A percentile compares a stretch with the other conserved stretches of the same genome.
Evolutionary conservation across 2,329 filamentous ascomycete species (phyloP).

Genomic region (Esteya vermicola): DNA sequence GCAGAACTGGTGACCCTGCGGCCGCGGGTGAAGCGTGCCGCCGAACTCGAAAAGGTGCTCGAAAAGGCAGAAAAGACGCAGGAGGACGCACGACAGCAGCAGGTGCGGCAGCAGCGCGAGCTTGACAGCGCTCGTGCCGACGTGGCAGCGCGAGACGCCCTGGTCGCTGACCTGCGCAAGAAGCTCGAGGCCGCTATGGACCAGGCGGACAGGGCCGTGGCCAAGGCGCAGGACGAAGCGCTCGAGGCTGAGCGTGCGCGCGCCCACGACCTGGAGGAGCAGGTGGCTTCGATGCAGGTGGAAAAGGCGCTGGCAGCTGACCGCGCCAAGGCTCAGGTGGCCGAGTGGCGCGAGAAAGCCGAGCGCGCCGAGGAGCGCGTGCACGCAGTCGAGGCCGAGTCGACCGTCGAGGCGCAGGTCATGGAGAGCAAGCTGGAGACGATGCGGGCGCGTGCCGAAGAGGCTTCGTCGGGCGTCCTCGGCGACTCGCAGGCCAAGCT

Average conservation of each 20-base stretch:
- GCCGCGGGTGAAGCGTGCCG: conserved; percentile 31
- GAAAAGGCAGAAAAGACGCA: conserved; percentile 38
- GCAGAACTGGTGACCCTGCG: conserved; percentile 33
- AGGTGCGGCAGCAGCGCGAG: conserved; percentile 33
- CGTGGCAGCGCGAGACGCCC: conserved; percentile 45
- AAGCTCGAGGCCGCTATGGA: conserved; percentile 56
- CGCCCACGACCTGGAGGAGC: conserved; percentile 38
- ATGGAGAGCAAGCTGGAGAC: conserved; percentile 85
- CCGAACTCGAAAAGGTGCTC: conserved; percentile 41
- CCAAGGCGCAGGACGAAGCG: conserved; percentile 51
- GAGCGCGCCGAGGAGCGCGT: conserved; percentile 59
- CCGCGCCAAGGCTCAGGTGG: conserved; percentile 48
- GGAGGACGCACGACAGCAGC: conserved; percentile 23
- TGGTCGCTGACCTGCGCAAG: conserved; percentile 52
- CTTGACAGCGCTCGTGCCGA: conserved; percentile 40
- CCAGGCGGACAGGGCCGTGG: conserved; percentile 51
- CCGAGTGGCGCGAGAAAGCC: conserved; percentile 58
- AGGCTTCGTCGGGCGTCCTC: conserved; percentile 67
- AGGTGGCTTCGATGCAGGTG: conserved; percentile 51
- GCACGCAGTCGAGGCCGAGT: conserved; percentile 55
- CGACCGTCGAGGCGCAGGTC: conserved; percentile 61
- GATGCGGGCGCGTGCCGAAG: conserved; percentile 73
- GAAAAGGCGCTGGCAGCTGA: conserved; percentile 67
- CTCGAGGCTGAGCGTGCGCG: conserved; percentile 48
- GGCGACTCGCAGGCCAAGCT: conserved; percentile 82